Conservation (phyloP, 2,329 filamentous ascomycete species). For the Verticillium alfalfae region DNA sequence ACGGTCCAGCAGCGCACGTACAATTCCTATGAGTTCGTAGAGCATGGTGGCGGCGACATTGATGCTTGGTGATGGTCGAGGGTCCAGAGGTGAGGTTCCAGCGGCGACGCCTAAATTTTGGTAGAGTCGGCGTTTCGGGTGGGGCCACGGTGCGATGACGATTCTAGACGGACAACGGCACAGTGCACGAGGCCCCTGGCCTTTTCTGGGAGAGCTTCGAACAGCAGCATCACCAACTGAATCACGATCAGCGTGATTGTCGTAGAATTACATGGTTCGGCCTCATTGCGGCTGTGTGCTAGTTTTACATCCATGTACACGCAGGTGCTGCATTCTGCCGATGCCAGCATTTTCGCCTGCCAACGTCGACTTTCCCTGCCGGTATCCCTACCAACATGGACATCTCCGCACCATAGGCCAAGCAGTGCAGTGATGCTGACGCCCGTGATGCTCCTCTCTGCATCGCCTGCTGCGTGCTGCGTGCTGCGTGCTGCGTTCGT, state of each 20-base stretch:
- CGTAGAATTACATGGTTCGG: neutral
- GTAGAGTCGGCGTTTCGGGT: neutral
- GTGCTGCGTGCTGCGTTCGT: too few relatives aligned
- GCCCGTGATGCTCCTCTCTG: too few relatives aligned
- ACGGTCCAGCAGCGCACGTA: constrained; percentile 39
- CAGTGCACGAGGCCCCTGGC: neutral
- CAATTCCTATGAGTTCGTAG: constrained; percentile 96
- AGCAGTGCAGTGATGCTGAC: too few relatives aligned
- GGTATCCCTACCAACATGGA: neutral
- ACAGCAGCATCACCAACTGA: neutral
- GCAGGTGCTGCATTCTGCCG: neutral
- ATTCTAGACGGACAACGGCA: neutral
- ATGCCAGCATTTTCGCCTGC: neutral
- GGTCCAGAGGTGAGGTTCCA: neutral
- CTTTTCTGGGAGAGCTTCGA: too few relatives aligned
- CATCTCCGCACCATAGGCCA: too few relatives aligned
- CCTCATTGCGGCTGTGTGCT: neutral
- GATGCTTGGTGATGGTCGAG: constrained; percentile 4
- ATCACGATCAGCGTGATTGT: neutral
- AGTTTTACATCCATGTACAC: neutral
- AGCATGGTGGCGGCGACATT: constrained; percentile 61
- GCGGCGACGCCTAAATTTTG: neutral
- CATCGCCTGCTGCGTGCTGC: too few relatives aligned
- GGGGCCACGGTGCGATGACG: neutral
- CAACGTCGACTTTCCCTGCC: neutral